Evolutionary conservation across 192 early-diverging fungal genomes (phyloP).

Genomic region (Linnemannia schmuckeri): DNA sequence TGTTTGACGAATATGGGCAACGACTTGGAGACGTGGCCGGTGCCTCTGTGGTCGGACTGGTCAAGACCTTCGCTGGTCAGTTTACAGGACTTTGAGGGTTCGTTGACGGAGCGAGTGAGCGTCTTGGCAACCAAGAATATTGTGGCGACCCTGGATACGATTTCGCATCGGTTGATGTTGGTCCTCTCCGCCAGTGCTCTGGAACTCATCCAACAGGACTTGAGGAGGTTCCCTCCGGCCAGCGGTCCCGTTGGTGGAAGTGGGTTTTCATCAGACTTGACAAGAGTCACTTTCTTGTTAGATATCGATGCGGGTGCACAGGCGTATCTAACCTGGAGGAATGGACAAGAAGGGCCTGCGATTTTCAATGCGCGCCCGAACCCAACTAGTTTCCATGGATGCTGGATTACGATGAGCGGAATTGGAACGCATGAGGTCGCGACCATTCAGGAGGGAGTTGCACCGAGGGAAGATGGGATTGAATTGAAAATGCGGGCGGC

Average conservation of each 20-base stretch:
- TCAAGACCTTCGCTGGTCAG: slow-evolving; percentile 31
- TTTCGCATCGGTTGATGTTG: slow-evolving; percentile 38
- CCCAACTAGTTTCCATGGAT: slow-evolving; percentile 47
- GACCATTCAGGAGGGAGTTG: slow-evolving; percentile 19
- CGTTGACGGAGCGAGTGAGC: slow-evolving; percentile 30
- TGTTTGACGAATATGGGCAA: slow-evolving; percentile 52
- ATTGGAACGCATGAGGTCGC: slow-evolving; percentile 23
- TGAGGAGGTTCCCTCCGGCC: slow-evolving; percentile 41
- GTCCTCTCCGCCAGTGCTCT: slow-evolving; percentile 35
- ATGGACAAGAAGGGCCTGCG: slow-evolving; percentile 33
- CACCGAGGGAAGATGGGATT: slow-evolving; percentile 40
- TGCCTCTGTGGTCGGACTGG: slow-evolving; percentile 54
- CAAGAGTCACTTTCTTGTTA: slow-evolving; percentile 41
- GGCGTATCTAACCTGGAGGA: slow-evolving; percentile 49
- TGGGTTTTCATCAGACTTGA: slow-evolving; percentile 8
- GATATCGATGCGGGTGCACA: slow-evolving; percentile 52
- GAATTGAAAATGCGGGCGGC: slow-evolving; percentile 40
- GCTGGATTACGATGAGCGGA: slow-evolving; percentile 40
- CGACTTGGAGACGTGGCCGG: slow-evolving; percentile 50
- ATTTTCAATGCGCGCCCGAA: slow-evolving; percentile 56
- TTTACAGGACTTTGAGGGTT: slow-evolving; percentile 34
- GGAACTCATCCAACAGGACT: slow-evolving; percentile 35
- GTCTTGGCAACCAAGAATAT: slow-evolving; percentile 42
- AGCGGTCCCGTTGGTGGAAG: slow-evolving; percentile 12
- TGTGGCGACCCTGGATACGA: slow-evolving; percentile 46